Conservation (phyloP, 441 rosid genomes). For the Flueggea neowawraea region DNA sequence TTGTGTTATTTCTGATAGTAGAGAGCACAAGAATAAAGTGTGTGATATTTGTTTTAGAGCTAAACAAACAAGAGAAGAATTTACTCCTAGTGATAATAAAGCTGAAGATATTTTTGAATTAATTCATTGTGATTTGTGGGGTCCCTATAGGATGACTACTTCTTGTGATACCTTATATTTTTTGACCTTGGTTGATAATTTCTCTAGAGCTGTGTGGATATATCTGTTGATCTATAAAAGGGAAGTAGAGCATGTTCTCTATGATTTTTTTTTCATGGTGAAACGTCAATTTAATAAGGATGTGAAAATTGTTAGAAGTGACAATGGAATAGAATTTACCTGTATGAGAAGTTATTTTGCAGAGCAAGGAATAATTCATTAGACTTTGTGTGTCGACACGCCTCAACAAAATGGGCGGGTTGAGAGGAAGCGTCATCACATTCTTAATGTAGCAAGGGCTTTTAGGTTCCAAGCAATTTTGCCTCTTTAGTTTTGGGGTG, state of each 20-base stretch:
- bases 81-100: not conserved
- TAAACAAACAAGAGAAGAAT: not conserved
- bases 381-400: not conserved
- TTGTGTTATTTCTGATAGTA: not conserved
- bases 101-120: not conserved
- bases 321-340: not conserved
- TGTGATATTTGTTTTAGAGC: slow-evolving; percentile 2
- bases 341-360: not conserved
- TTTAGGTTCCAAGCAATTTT: slow-evolving; percentile 2
- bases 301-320: not conserved
- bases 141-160: not conserved
- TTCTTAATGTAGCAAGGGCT: not conserved
- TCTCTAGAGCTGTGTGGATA: not conserved
- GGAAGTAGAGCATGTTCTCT: not conserved
- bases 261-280: not conserved
- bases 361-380: not conserved
- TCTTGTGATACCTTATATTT: not conserved
- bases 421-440: not conserved
- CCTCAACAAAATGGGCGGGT: slow-evolving; percentile 3
- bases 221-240: not conserved
- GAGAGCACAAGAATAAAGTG: not conserved
- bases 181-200: not conserved
- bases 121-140: slow-evolving; percentile 5
- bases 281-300: not conserved
- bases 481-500: slow-evolving; percentile 2